phyloP scores from a whole-genome alignment of 2,329 filamentous ascomycete species.

The Colletotrichum phormii region DNA sequence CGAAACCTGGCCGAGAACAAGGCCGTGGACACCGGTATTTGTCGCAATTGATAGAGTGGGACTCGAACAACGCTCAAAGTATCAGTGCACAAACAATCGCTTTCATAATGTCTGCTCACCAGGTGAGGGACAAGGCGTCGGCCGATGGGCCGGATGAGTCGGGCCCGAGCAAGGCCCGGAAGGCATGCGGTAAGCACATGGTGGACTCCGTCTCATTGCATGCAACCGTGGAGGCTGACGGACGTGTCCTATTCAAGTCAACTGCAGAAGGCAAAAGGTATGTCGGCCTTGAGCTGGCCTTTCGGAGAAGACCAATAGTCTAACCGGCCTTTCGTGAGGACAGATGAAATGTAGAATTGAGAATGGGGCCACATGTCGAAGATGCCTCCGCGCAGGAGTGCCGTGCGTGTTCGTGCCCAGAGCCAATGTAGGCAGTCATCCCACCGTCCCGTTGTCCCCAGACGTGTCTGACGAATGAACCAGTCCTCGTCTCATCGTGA shows the following conservation, averaged over 20 bases:
- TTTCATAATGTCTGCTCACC: constrained; percentile 1
- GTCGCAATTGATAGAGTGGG: not conserved
- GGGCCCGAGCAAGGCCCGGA: constrained; percentile 43
- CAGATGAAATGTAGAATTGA: constrained; percentile 52
- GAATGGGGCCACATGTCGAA: constrained; percentile 46
- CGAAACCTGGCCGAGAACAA: not conserved
- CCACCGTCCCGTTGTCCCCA: not conserved
- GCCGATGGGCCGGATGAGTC: constrained; percentile 15
- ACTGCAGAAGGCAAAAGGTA: constrained; percentile 44
- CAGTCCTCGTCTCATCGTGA: constrained; percentile 34
- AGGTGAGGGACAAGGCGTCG: constrained; percentile 4
- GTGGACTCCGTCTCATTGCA: not conserved
- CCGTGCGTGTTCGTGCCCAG: constrained; percentile 54
- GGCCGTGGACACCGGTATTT: not conserved
- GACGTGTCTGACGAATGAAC: not conserved
- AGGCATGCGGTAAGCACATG: constrained; percentile 44
- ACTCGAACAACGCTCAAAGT: not conserved
- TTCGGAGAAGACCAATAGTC: not conserved
- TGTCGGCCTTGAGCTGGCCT: not conserved
- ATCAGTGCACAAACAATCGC: not conserved
- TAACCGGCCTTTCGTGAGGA: not conserved
- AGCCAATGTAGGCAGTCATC: constrained; percentile 48
- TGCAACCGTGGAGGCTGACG: constrained; percentile 21
- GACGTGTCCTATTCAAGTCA: constrained; percentile 38
- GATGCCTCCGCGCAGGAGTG: constrained; percentile 48